Evolutionary conservation across 768 basidiomycete genomes (phyloP).

Genomic region (Tulasnella sp.): DNA sequence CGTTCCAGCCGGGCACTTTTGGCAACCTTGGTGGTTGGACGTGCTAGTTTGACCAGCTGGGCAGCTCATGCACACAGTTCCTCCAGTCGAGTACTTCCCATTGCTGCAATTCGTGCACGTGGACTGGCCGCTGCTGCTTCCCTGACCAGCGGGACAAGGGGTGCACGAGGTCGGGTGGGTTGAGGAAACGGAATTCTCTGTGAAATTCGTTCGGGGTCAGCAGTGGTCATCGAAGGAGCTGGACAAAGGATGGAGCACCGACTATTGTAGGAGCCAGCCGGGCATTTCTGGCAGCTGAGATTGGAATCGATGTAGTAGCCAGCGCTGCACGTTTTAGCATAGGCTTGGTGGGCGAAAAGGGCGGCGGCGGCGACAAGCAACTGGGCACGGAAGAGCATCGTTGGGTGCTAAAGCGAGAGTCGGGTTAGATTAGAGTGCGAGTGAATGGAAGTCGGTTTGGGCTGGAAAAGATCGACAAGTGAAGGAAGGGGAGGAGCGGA

Average conservation of each 20-base stretch:
- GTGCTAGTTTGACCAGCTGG: neutral
- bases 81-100: neutral
- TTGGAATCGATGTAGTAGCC: too few relatives aligned
- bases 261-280: too few relatives aligned
- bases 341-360: too few relatives aligned
- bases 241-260: too few relatives aligned
- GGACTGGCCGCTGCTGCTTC: neutral
- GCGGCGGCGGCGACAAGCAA: too few relatives aligned
- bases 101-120: neutral
- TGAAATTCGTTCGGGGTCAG: too few relatives aligned
- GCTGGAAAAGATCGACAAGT: neutral
- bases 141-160: neutral
- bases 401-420: neutral
- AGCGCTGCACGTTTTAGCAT: too few relatives aligned
- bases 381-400: neutral
- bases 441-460: too few relatives aligned
- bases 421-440: too few relatives aligned
- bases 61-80: neutral
- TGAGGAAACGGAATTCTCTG: too few relatives aligned
- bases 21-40: neutral
- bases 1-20: neutral
- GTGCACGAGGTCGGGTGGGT: neutral
- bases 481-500: neutral
- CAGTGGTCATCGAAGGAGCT: too few relatives aligned
- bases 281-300: too few relatives aligned